Base-by-base conservation (phyloP, 148 eudicot genomes). In the Rhododendron molle region DNA sequence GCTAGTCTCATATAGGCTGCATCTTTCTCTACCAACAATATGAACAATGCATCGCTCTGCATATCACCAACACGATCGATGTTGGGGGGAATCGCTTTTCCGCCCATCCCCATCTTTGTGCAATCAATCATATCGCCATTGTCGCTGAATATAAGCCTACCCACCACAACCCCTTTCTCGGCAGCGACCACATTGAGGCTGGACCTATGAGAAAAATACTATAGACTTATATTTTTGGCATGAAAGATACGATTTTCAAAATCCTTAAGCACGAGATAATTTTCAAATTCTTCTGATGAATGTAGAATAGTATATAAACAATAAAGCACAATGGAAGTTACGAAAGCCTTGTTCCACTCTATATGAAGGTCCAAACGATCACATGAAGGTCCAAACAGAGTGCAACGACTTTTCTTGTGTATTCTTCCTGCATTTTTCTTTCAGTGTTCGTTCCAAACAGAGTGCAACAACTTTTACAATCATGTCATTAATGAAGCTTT, bases 71-170 rank as follows among this genome's bases (percentile, higher is more conserved):
- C 99, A 1, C 98, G 86, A 73, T 95, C 99, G 21, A 97, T 95
- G 80, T 97, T 95, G 0, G 98, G 99, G 0, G 98, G 99, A 7
- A 95, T 95, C 0, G 98, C 98, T 77, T 97, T 97, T 38, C 98
- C 98, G 0, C 98, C 99, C 80, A 95, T 91, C 3, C 98, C 99
- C 99, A 97, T 97, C 73, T 90, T 93, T 3, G 98, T 97, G 62
- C 99, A 97, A 84, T 97, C 98, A 40, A 97, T 97, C 93, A 94
- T 90, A 83, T 97, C 98, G 0, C 98, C 99, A 43, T 97, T 93
- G 67, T 97, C 98, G 18, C 98, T 97, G 60, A 97, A 97, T 3
- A 90, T 84, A 6, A 97, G 81, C 47, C 99, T 76, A 1, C 98
- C 99, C 0, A 97, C 99, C 40, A 97, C 99, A 0, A 95, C 98